Evolutionary conservation across 2,329 filamentous ascomycete genomes (phyloP).

Genomic region (Exophiala xenobiotica): DNA sequence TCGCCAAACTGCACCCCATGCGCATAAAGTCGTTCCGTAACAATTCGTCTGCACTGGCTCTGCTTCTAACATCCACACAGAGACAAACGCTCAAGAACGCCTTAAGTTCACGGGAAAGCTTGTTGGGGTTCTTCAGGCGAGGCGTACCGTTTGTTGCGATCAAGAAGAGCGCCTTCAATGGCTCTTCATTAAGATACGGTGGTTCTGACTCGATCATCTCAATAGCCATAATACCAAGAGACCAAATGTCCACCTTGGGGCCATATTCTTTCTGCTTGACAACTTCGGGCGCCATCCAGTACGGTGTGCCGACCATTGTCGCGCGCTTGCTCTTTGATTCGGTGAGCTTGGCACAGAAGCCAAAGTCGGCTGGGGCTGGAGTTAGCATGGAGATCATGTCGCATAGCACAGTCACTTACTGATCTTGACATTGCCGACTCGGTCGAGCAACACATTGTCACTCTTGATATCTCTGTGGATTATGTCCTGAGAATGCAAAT

Average conservation of each 20-base stretch:
- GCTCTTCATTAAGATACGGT: conserved; percentile 96
- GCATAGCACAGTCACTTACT: conserved; percentile 60
- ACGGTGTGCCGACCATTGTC: conserved; percentile 98
- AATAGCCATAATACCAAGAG: conserved; percentile 97
- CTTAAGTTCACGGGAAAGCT: conserved; percentile 96
- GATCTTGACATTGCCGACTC: conserved; percentile 94
- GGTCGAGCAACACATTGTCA: conserved; percentile 94
- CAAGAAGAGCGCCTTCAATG: conserved; percentile 92
- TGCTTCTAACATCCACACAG: conserved; percentile 92
- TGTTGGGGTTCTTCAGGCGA: conserved; percentile 95
- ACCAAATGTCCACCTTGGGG: conserved; percentile 98
- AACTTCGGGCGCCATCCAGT: conserved; percentile 99
- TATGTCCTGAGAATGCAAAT: conserved; percentile 92
- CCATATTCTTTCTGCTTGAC: conserved; percentile 99
- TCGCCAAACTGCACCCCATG: conserved; percentile 79
- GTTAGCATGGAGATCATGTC: conserved; percentile 22
- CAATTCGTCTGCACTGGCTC: conserved; percentile 87
- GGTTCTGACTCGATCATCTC: conserved; percentile 99
- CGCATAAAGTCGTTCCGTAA: conserved; percentile 91
- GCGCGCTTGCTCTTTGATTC: conserved; percentile 96
- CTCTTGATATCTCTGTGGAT: conserved; percentile 99
- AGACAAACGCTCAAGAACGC: conserved; percentile 94
- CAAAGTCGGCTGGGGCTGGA: conserved; percentile 76
- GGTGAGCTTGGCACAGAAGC: conserved; percentile 97
- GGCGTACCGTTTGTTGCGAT: conserved; percentile 98